phyloP scores from a whole-genome alignment of 495 filamentous ascomycete genomes.

The Neurospora hispaniola region DNA sequence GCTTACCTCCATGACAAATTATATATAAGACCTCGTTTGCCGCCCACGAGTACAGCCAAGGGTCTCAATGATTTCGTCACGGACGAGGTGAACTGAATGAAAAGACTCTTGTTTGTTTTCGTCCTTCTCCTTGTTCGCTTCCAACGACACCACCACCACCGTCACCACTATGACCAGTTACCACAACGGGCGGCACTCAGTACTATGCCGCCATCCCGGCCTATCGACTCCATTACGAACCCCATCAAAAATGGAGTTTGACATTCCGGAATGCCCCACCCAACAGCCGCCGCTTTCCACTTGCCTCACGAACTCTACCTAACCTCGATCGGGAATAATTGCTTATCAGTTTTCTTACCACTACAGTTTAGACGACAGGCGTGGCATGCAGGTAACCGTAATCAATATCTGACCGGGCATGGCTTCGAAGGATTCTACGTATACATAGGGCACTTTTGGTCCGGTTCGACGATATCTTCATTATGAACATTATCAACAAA shows the following conservation, averaged over 20 bases:
- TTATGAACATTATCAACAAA: no score
- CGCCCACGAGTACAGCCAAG: neutral
- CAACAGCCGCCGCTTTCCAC: neutral
- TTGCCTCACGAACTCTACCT: neutral
- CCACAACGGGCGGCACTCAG: neutral
- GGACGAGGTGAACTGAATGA: neutral
- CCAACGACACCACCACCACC: neutral
- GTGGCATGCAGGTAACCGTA: neutral
- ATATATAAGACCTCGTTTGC: neutral
- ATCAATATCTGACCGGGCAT: neutral
- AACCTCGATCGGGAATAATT: neutral
- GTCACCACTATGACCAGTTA: neutral
- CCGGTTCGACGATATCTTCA: neutral
- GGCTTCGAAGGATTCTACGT: no score
- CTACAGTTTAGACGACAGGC: neutral
- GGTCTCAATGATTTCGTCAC: neutral
- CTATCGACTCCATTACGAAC: neutral
- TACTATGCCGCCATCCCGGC: neutral
- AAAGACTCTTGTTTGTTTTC: neutral
- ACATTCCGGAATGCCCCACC: neutral
- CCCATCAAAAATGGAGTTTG: neutral
- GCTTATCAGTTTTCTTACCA: neutral
- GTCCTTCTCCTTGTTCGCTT: neutral
- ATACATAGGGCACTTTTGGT: neutral
- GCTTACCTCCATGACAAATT: neutral